These are phyloP conservation scores for Macroventuria anomochaeta DNA, from an alignment of 2,329 filamentous ascomycete genomes.

Conservation along the genomic window DNA sequence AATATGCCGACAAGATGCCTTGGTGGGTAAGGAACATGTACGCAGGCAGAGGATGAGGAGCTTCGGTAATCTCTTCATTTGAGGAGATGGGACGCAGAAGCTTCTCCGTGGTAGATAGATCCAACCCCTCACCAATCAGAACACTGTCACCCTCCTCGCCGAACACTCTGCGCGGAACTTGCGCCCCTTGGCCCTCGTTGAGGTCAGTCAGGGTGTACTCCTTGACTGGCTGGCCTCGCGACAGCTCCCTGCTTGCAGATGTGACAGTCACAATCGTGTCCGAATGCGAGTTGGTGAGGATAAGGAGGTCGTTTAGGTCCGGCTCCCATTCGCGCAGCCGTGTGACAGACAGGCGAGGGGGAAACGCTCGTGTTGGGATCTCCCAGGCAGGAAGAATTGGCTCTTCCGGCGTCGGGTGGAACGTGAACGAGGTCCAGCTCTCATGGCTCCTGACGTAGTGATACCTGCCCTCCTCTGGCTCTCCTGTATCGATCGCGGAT, in stretches of 20 bases:
- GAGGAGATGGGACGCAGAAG: constrained; percentile 78
- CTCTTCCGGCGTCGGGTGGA: constrained; percentile 72
- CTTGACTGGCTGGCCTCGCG: constrained; percentile 65
- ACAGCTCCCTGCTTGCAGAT: constrained; percentile 72
- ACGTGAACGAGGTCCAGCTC: constrained; percentile 66
- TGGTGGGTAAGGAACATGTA: constrained; percentile 88
- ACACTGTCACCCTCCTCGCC: constrained; percentile 69
- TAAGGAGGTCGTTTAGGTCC: constrained; percentile 78
- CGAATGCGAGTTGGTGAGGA: constrained; percentile 81
- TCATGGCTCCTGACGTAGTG: constrained; percentile 73
- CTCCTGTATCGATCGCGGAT: constrained; percentile 48
- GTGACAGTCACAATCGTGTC: constrained; percentile 81
- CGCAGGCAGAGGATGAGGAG: constrained; percentile 79
- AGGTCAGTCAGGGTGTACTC: constrained; percentile 77
- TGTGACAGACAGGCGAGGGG: constrained; percentile 78
- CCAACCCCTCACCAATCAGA: constrained; percentile 79
- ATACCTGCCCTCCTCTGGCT: constrained; percentile 70
- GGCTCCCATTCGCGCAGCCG: constrained; percentile 82
- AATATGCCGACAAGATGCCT: constrained; percentile 85
- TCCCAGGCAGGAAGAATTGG: constrained; percentile 32
- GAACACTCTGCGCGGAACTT: constrained; percentile 56
- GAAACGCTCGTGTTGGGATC: constrained; percentile 64
- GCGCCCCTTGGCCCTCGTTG: constrained; percentile 76
- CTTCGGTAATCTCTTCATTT: constrained; percentile 79
- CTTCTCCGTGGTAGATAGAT: constrained; percentile 82